Conservation (phyloP, 2,329 filamentous ascomycete genomes). For the Colletotrichum filicis region DNA sequence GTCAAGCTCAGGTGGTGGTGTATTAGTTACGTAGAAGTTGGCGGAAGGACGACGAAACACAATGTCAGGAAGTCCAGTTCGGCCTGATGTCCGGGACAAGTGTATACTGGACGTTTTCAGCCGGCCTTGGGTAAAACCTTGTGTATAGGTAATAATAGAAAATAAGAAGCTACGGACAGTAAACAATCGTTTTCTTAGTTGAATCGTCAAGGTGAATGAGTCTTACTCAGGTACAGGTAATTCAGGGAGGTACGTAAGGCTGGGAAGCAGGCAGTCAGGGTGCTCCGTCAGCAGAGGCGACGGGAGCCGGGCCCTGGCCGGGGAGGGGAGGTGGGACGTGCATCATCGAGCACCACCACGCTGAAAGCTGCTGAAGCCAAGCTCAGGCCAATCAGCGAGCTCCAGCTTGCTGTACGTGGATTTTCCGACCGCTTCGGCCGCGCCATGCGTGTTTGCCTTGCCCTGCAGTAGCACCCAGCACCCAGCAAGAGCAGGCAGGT, state of each 20-base stretch:
- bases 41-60: slow-evolving; percentile 13
- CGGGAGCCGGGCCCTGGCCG: neutral
- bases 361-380: slow-evolving; percentile 28
- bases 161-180: neutral
- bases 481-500: slow-evolving; percentile 32
- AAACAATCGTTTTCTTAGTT: neutral
- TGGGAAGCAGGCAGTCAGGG: slow-evolving; percentile 37
- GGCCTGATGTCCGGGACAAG: neutral
- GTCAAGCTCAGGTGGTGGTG: slow-evolving; percentile 14
- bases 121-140: neutral
- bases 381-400: slow-evolving; percentile 38
- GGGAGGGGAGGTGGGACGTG: slow-evolving; percentile 14
- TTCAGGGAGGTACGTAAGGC: slow-evolving; percentile 6
- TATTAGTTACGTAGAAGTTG: slow-evolving; percentile 22
- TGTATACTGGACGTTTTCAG: neutral
- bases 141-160: neutral
- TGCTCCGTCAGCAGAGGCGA: slow-evolving; percentile 31
- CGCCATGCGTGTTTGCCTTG: slow-evolving; percentile 58
- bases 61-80: neutral
- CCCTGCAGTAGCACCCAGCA: slow-evolving; percentile 31
- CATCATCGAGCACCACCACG: slow-evolving; percentile 19
- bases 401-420: slow-evolving; percentile 30
- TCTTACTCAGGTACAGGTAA: neutral
- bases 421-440: slow-evolving; percentile 41
- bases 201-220: neutral